phyloP scores from a whole-genome alignment of 2,329 filamentous ascomycete species.

The Trichoderma simmonsii region DNA sequence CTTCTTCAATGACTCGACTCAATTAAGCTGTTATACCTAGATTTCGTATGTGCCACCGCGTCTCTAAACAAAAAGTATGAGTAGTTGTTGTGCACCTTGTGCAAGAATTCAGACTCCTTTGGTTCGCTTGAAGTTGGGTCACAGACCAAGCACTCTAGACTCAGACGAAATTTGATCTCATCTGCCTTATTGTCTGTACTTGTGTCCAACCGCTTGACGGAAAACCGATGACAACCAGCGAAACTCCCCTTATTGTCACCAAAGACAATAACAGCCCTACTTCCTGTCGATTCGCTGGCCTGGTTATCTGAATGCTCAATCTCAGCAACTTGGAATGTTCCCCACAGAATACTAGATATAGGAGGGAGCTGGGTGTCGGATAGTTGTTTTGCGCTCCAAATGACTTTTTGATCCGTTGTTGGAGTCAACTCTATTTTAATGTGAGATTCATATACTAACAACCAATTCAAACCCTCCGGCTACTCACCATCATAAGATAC shows the following conservation, averaged over 20 bases:
- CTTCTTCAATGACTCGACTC: background rate
- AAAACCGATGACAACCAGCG: constrained; percentile 4
- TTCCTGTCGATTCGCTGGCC: background rate
- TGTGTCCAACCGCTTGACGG: background rate
- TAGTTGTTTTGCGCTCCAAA: background rate
- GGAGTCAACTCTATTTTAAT: background rate
- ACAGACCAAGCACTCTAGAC: background rate
- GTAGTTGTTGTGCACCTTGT: background rate
- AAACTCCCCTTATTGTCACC: background rate
- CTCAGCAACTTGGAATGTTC: background rate
- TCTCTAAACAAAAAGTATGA: background rate
- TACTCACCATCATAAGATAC: background rate
- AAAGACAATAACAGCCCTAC: background rate
- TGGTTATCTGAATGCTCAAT: background rate
- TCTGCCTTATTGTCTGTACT: background rate
- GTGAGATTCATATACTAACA: background rate
- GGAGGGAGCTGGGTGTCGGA: background rate
- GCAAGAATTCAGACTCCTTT: background rate
- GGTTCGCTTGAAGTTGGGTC: background rate
- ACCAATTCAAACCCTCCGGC: background rate
- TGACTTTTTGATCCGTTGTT: background rate
- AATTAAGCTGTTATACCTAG: background rate
- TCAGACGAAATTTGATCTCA: background rate
- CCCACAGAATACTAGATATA: background rate
- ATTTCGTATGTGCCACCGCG: background rate